Evolutionary conservation across 768 basidiomycete species (phyloP).

Genomic region (Hygrophoropsis aurantiaca): DNA sequence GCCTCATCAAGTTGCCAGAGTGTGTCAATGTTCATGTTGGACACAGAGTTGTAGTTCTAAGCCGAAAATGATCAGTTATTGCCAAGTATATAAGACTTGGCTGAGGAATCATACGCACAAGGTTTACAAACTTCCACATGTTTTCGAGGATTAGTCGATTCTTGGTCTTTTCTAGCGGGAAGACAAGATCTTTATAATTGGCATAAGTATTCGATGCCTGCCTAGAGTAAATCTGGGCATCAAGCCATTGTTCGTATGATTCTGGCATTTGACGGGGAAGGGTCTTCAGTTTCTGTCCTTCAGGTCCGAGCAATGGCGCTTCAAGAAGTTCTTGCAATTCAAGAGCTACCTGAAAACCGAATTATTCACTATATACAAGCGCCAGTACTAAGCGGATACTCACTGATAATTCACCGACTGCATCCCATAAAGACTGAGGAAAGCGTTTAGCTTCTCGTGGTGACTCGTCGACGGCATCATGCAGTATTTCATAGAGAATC

Average conservation of each 20-base stretch:
- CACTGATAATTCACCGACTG: constrained; percentile 80
- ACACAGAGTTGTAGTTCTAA: constrained; percentile 58
- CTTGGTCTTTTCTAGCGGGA: constrained; percentile 58
- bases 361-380: too few species aligned
- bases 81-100: not conserved
- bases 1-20: constrained; percentile 64
- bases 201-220: constrained; percentile 51
- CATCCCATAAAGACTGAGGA: constrained; percentile 78
- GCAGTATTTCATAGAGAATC: constrained; percentile 64
- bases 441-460: constrained; percentile 75
- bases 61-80: constrained; percentile 6
- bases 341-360: constrained; percentile 57
- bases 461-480: constrained; percentile 70
- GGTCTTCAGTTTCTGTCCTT: constrained; percentile 53
- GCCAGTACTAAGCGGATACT: constrained; percentile 14
- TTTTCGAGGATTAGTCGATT: constrained; percentile 48
- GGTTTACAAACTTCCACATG: constrained; percentile 66
- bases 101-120: constrained; percentile 38
- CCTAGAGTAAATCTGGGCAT: constrained; percentile 64
- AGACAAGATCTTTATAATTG: constrained; percentile 55
- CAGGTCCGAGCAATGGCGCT: constrained; percentile 54
- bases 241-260: constrained; percentile 63
- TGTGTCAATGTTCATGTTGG: constrained; percentile 56
- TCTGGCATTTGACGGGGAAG: constrained; percentile 54
- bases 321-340: constrained; percentile 68